Conservation (phyloP, 306 rosid genomes). For the Castanospermum australe region DNA sequence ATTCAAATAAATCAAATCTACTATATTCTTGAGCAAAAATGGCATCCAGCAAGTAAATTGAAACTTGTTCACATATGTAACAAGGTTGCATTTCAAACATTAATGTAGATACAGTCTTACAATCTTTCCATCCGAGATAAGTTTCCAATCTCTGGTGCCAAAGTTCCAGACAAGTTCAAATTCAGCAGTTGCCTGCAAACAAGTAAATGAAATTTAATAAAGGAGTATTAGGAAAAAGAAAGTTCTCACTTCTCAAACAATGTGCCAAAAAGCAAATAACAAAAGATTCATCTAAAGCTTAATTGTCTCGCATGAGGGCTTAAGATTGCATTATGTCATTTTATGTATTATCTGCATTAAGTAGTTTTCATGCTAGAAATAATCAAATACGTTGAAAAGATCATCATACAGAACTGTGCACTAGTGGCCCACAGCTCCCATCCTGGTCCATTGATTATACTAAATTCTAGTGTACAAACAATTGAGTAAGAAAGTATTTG, state of each 20-base stretch:
- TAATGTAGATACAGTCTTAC: slow-evolving; percentile 46
- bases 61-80: not conserved
- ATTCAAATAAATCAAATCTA: slow-evolving; percentile 3
- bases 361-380: not conserved
- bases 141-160: slow-evolving; percentile 80
- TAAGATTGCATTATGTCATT: not conserved
- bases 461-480: not conserved
- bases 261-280: not conserved
- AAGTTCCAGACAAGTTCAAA: slow-evolving; percentile 61
- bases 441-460: not conserved
- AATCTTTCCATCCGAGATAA: slow-evolving; percentile 55
- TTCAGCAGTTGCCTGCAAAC: slow-evolving; percentile 68
- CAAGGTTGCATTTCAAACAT: not conserved
- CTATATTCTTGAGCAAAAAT: not conserved
- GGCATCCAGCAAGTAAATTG: not conserved
- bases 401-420: not conserved
- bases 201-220: slow-evolving; percentile 25
- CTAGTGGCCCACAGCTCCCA: not conserved
- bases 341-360: not conserved
- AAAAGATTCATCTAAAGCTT: not conserved
- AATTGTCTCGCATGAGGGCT: not conserved
- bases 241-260: slow-evolving; percentile 19
- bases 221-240: not conserved
- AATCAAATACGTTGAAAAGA: not conserved
- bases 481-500: not conserved